Evolutionary conservation across 2,329 filamentous ascomycete genomes (phyloP).

Genomic region (Pseudocercospora fijiensis): DNA sequence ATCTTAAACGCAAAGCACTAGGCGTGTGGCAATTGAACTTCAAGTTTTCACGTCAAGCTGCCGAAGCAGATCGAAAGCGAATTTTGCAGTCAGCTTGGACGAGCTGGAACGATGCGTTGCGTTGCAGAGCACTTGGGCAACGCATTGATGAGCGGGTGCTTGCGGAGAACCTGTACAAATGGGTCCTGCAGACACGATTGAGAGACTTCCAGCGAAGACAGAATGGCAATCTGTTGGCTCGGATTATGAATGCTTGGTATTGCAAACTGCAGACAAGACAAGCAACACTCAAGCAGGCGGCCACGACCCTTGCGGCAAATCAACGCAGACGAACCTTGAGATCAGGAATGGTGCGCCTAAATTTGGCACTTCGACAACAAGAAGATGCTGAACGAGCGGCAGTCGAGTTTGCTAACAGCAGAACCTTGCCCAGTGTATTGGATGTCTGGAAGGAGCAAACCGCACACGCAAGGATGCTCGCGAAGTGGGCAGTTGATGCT

Average conservation of each 20-base stretch:
- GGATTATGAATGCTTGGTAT: slow-evolving; percentile 25
- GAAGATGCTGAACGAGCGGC: slow-evolving; percentile 42
- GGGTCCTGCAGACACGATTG: slow-evolving; percentile 55
- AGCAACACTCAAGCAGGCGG: slow-evolving; percentile 22
- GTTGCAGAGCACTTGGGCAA: slow-evolving; percentile 52
- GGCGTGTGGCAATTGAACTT: slow-evolving; percentile 51
- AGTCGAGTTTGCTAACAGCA: slow-evolving; percentile 44
- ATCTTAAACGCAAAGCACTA: slow-evolving; percentile 50
- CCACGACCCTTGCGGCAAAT: slow-evolving; percentile 28
- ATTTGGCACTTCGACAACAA: slow-evolving; percentile 32
- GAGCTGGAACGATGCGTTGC: slow-evolving; percentile 61
- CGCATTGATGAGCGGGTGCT: slow-evolving; percentile 58
- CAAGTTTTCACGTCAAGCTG: slow-evolving; percentile 44
- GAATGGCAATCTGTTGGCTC: slow-evolving; percentile 28
- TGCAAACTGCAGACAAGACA: slow-evolving; percentile 16
- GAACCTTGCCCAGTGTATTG: slow-evolving; percentile 42
- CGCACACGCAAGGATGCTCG: slow-evolving; percentile 49
- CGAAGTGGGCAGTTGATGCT: slow-evolving; percentile 56
- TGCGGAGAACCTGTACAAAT: slow-evolving; percentile 59
- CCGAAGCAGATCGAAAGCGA: slow-evolving; percentile 52
- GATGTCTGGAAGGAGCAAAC: slow-evolving; percentile 39
- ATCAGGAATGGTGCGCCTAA: slow-evolving; percentile 32
- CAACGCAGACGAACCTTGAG: slow-evolving; percentile 32
- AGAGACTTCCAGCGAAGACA: slow-evolving; percentile 43
- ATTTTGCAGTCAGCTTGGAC: slow-evolving; percentile 59